Conservation (phyloP, 768 basidiomycete species). For the Suillus variegatus region DNA sequence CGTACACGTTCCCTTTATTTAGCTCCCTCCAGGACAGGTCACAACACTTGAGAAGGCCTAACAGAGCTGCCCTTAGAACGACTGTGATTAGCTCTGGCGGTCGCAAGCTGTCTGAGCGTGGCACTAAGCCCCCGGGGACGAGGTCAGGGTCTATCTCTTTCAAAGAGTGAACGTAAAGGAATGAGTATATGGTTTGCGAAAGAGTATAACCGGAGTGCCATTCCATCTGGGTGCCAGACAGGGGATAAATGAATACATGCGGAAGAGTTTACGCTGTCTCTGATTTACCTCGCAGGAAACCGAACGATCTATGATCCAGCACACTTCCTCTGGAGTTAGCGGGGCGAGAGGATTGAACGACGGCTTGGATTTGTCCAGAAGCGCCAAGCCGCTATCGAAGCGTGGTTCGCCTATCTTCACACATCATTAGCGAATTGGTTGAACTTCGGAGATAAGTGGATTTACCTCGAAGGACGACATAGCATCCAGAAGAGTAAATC, state of each 20-base stretch:
- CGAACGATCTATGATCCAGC: slow-evolving; percentile 83
- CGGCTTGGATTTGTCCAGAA: slow-evolving; percentile 41
- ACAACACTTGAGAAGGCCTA: slow-evolving; percentile 77
- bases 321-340: slow-evolving; percentile 77
- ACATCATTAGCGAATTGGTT: background rate
- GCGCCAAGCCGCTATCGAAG: slow-evolving; percentile 77
- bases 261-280: slow-evolving; percentile 12
- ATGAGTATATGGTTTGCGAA: slow-evolving; percentile 84
- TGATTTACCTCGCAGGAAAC: slow-evolving; percentile 74
- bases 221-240: slow-evolving; percentile 58
- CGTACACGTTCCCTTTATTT: slow-evolving; percentile 69
- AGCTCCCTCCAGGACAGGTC: slow-evolving; percentile 84
- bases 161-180: slow-evolving; percentile 70
- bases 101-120: slow-evolving; percentile 42
- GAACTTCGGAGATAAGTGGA: background rate
- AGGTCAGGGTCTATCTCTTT: slow-evolving; percentile 60
- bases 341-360: slow-evolving; percentile 65
- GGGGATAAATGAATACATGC: slow-evolving; percentile 16
- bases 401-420: slow-evolving; percentile 85
- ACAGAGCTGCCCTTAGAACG: slow-evolving; percentile 66
- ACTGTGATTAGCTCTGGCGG: slow-evolving; percentile 65
- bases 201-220: slow-evolving; percentile 87
- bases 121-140: slow-evolving; percentile 27
- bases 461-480: slow-evolving; percentile 90
- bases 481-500: slow-evolving; percentile 80